These are phyloP conservation scores for Penicillium expansum DNA, from an alignment of 2,329 filamentous ascomycete genomes.

Conservation along the genomic window DNA sequence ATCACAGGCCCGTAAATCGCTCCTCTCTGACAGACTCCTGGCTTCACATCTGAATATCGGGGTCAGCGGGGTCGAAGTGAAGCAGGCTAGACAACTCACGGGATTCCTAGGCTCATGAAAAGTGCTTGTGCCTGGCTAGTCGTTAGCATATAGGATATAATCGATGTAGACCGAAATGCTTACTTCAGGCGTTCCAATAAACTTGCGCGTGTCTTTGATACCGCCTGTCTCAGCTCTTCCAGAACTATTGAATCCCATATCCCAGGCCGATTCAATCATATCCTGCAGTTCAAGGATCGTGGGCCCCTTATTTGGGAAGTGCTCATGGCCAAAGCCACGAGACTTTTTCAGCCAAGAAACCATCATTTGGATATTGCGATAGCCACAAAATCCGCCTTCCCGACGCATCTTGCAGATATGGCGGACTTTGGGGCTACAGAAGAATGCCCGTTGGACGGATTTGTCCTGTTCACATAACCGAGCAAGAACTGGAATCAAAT, in stretches of 20 bases:
- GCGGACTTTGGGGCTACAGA: conserved; percentile 71
- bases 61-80: conserved; percentile 8
- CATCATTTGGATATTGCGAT: conserved; percentile 92
- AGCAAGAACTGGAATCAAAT: conserved; percentile 61
- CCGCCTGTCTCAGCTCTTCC: conserved; percentile 81
- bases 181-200: conserved; percentile 90
- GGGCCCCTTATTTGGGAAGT: conserved; percentile 63
- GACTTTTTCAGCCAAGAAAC: conserved; percentile 70
- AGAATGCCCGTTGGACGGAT: conserved; percentile 67
- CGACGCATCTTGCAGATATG: conserved; percentile 79
- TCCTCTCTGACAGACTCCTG: conserved; percentile 54
- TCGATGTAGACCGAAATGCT: conserved; percentile 6
- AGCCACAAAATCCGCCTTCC: conserved; percentile 92
- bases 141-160: conserved; percentile 10
- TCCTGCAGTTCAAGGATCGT: conserved; percentile 81
- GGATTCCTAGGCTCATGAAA: conserved; percentile 66
- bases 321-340: conserved; percentile 55
- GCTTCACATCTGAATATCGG: conserved; percentile 54
- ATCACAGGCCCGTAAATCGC: conserved; percentile 49
- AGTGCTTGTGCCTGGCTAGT: conserved; percentile 68
- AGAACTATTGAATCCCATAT: conserved; percentile 72
- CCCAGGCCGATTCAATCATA: conserved; percentile 84
- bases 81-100: conserved; percentile 46
- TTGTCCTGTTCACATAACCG: conserved; percentile 64
- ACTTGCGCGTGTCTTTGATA: conserved; percentile 84